Percentiles rank a stretch among this genome's conserved stretches.
These are phyloP conservation scores for Penicillium arizonense DNA, from an alignment of 495 filamentous ascomycete genomes.

Conservation along the genomic window DNA sequence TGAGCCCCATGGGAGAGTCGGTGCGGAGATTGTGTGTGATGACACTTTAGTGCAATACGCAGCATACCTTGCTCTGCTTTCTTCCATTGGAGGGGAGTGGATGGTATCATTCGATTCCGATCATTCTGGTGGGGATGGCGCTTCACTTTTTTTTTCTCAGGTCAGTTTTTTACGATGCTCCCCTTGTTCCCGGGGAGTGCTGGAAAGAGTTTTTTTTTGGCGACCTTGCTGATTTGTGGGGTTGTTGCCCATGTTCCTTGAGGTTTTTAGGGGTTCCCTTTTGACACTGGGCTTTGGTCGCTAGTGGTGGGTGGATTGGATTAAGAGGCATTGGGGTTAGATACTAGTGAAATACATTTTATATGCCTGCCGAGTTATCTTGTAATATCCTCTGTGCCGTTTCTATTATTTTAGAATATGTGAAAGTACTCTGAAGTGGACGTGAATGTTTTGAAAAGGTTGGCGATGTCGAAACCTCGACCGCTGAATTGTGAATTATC, in stretches of 20 bases:
- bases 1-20: constrained; percentile 78
- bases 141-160: constrained; percentile 62
- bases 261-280: constrained; percentile 11
- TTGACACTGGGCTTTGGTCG: background rate
- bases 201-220: constrained; percentile 32
- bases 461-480: constrained; percentile 6
- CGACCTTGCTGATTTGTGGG: constrained; percentile 42
- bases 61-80: constrained; percentile 61
- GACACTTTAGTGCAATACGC: constrained; percentile 99
- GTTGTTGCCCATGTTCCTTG: constrained; percentile 13
- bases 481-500: constrained; percentile 14
- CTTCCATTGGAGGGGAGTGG: constrained; percentile 30
- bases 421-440: background rate
- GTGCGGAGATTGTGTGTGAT: constrained; percentile 89
- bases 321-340: background rate
- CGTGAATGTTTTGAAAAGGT: background rate
- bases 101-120: constrained; percentile 98
- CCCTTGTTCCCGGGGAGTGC: constrained; percentile 13
- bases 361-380: background rate
- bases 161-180: constrained; percentile 49
- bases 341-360: background rate
- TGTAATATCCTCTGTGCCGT: background rate
- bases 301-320: background rate
- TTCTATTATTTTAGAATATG: no score
- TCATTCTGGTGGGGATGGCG: constrained; percentile 86